Conservation (phyloP, 108 stramenopile species). For the Asterionellopsis glacialis region DNA sequence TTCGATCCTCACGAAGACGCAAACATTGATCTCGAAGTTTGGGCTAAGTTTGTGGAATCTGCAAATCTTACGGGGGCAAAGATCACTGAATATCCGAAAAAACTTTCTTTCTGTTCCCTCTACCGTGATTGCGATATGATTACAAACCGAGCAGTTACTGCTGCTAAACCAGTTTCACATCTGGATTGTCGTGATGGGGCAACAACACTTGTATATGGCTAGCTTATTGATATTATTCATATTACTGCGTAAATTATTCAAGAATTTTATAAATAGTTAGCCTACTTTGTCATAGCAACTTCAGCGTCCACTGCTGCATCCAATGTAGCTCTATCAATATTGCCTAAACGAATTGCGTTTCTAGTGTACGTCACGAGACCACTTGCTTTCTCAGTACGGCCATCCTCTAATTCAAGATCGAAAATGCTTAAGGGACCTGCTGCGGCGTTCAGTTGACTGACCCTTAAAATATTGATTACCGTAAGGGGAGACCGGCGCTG, state of each 20-base stretch:
- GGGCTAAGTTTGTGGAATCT: conserved; percentile 29
- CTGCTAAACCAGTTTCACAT: conserved; percentile 43
- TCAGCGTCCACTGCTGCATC: conserved; percentile 37
- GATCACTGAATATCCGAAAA: conserved; percentile 30
- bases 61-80: conserved; percentile 2
- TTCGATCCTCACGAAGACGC: conserved; percentile 53
- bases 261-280: not conserved
- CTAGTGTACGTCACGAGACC: conserved; percentile 40
- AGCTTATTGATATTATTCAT: not conserved
- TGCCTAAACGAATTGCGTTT: conserved; percentile 46
- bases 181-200: conserved; percentile 40
- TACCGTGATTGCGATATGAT: conserved; percentile 56
- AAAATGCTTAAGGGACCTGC: conserved; percentile 37
- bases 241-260: not conserved
- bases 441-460: conserved; percentile 21
- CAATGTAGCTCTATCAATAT: conserved; percentile 35
- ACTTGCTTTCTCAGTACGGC: conserved; percentile 45
- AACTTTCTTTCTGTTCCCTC: conserved; percentile 49
- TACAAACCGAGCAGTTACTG: conserved; percentile 53
- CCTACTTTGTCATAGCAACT: conserved; percentile 21
- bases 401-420: conserved; percentile 44
- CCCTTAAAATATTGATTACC: conserved; percentile 56
- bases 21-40: conserved; percentile 36
- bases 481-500: conserved; percentile 68
- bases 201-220: conserved; percentile 43